Conservation (phyloP, 2,329 filamentous ascomycete species). For the Nigrospora sphaerica region DNA sequence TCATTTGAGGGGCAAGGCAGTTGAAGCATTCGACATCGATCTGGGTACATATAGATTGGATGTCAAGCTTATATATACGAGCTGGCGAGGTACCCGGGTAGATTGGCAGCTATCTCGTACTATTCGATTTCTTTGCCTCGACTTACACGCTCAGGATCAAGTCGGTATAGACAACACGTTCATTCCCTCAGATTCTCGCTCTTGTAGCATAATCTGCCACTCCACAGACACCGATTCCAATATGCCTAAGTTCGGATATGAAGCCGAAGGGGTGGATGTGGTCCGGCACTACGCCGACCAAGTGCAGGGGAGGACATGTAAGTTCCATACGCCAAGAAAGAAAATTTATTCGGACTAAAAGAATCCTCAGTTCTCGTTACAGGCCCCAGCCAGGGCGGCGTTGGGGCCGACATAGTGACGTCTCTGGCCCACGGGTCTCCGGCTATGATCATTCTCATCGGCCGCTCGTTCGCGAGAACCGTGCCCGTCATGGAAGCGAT, state of each 20-base stretch:
- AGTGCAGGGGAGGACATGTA: slow-evolving; percentile 18
- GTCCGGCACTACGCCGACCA: slow-evolving; percentile 10
- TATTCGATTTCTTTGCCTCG: too few species aligned
- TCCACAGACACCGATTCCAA: too few species aligned
- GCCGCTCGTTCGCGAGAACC: slow-evolving; percentile 16
- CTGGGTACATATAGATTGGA: too few species aligned
- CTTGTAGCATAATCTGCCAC: too few species aligned
- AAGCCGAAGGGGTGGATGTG: slow-evolving; percentile 9
- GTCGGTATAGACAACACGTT: too few species aligned
- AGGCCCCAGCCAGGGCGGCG: slow-evolving; percentile 21
- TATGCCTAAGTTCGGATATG: slow-evolving; percentile 3
- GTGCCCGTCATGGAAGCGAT: slow-evolving; percentile 20
- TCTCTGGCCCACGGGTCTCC: slow-evolving; percentile 20
- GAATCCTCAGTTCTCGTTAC: slow-evolving; percentile 19
- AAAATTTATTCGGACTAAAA: background rate
- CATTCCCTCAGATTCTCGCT: too few species aligned
- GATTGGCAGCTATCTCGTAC: too few species aligned
- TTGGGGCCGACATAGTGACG: slow-evolving; percentile 21
- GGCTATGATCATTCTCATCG: slow-evolving; percentile 19
- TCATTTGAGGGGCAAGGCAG: too few species aligned
- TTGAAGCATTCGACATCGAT: too few species aligned
- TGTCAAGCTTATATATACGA: too few species aligned
- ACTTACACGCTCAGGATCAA: too few species aligned
- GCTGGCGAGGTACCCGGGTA: too few species aligned
- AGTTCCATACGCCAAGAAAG: background rate